Percentiles rank a stretch among this genome's conserved stretches.
These are phyloP conservation scores for Dalbergia cultrata DNA, from an alignment of 306 rosid genomes.

Conservation along the genomic window DNA sequence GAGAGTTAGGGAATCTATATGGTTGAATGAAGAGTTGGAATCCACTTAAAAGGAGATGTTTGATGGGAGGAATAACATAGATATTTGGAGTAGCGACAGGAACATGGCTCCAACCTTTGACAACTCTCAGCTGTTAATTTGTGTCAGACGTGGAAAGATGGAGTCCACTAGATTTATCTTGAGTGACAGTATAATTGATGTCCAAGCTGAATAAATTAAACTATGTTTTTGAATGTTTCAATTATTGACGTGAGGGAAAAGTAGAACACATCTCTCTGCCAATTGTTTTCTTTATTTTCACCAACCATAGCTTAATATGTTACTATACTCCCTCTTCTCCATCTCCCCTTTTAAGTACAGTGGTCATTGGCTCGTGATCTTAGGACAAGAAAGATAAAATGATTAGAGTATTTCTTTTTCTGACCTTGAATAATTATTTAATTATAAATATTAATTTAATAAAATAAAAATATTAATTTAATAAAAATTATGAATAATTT, in stretches of 20 bases:
- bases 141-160: constrained; percentile 88
- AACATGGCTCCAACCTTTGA: constrained; percentile 71
- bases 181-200: constrained; percentile 37
- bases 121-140: constrained; percentile 58
- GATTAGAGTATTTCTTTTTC: no score
- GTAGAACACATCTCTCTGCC: constrained; percentile 44
- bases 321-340: neutral
- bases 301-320: neutral
- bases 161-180: constrained; percentile 56
- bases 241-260: constrained; percentile 54
- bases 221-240: constrained; percentile 43
- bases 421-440: no score
- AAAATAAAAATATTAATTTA: no score
- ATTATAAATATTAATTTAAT: no score
- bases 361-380: constrained; percentile 41
- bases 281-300: constrained; percentile 35
- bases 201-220: constrained; percentile 41
- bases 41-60: constrained; percentile 79
- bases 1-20: constrained; percentile 56
- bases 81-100: constrained; percentile 65
- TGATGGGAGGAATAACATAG: constrained; percentile 64
- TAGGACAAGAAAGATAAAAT: neutral
- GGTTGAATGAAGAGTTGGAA: constrained; percentile 99
- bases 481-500: no score
- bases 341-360: constrained; percentile 21